Evolutionary conservation across 75 land plant species (phyloP), one percentile per base, ranked within the genome.

Genomic region (Pinus tabuliformis): DNA sequence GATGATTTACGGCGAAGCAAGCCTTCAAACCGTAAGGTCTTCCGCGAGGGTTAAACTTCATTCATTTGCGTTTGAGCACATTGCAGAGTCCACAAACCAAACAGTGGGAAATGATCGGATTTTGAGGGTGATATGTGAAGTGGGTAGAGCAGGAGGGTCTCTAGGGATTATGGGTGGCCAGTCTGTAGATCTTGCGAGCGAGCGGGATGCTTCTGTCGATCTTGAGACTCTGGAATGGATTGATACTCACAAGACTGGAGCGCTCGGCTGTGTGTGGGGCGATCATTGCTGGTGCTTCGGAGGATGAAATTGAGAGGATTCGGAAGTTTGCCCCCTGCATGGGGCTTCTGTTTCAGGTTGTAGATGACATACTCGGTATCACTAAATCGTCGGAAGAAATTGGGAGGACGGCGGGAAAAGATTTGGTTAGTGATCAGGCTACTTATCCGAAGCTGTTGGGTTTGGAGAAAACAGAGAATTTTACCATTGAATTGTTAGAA

Each of bases 91-190:
- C 11, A 88, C 85, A 37, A 18, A 66, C 73, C 56, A 73, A 42
- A 58, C 15, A 3, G 83, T 81, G 0, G 63, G 82, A 4, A 28
- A 86, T 0, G 62, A 65, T 14, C 63, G 72, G 49, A 30, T 83
- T 26, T 75, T 87, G 28, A 52, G 81, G 16, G 87, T 84, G 20
- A 75, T 90, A 26, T 77, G 75, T 3, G 87, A 85, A 72, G 54
- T 90, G 56, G 90, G 83, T 6, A 80, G 61, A 26, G 66, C 82
- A 1, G 71, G 82, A 56, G 92, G 92, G 3, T 59, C 86, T 6
- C 73, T 83, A 26, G 92, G 92, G 5, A 64, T 85, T 5, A 88
- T 83, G 4, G 94, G 88, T 2, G 94, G 94, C 4, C 94, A 92
- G 75, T 79, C 84, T 0, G 91, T 89, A 9, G 94, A 92, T 62